Evolutionary conservation across 2,329 filamentous ascomycete species (phyloP).

Genomic region (Cladosporium oxysporum): DNA sequence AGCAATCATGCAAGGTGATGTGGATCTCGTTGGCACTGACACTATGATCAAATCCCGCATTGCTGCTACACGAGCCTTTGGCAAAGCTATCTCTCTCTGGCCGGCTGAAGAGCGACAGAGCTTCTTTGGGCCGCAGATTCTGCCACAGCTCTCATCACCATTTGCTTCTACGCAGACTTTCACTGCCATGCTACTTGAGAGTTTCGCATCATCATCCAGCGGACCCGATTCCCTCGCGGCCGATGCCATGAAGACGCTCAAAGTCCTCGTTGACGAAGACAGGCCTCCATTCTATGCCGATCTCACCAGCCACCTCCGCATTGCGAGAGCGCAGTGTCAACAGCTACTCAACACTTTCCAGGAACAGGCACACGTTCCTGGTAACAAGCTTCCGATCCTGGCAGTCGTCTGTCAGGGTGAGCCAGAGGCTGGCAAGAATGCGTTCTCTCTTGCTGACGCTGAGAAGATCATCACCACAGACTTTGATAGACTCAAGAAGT

Average conservation of each 20-base stretch:
- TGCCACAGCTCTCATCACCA: conserved; percentile 68
- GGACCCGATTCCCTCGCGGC: conserved; percentile 32
- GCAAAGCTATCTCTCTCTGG: conserved; percentile 76
- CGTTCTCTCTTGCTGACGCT: conserved; percentile 84
- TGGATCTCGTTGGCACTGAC: conserved; percentile 90
- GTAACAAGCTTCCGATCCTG: conserved; percentile 72
- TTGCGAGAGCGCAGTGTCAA: conserved; percentile 87
- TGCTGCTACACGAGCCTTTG: conserved; percentile 83
- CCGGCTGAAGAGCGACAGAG: conserved; percentile 61
- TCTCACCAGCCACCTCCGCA: conserved; percentile 83
- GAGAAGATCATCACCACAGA: conserved; percentile 85
- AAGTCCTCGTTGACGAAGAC: conserved; percentile 76
- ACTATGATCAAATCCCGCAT: conserved; percentile 85
- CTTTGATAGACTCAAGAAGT: conserved; percentile 84
- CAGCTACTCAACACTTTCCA: conserved; percentile 89
- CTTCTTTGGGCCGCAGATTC: conserved; percentile 64
- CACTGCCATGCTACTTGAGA: conserved; percentile 80
- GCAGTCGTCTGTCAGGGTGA: conserved; percentile 95
- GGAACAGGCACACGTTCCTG: conserved; percentile 80
- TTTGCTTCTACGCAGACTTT: conserved; percentile 86
- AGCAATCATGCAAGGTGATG: conserved; percentile 95
- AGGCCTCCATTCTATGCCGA: conserved; percentile 84
- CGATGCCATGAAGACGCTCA: conserved; percentile 66
- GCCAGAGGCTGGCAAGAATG: conserved; percentile 83
- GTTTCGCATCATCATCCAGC: conserved; percentile 65